Conservation (phyloP, 2,329 filamentous ascomycete genomes). For the Colletotrichum limetticola region DNA sequence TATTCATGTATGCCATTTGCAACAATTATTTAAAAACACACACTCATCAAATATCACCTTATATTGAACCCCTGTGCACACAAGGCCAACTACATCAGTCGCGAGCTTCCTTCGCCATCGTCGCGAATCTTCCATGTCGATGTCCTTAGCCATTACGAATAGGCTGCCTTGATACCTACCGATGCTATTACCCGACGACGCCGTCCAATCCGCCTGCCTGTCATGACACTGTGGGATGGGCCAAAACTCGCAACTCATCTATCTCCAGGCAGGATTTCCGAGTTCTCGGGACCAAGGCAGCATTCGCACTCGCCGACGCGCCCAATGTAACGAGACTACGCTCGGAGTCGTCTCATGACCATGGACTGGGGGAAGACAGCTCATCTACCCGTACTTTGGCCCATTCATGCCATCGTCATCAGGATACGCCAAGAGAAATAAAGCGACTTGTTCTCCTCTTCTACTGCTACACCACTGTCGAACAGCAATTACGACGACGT, state of each 20-base stretch:
- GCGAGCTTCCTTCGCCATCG: too few species aligned
- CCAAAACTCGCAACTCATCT: not conserved
- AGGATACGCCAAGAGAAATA: not conserved
- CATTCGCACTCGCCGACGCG: slow-evolving; percentile 20
- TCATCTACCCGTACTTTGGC: not conserved
- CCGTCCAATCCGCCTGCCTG: not conserved
- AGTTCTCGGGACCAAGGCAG: slow-evolving; percentile 26
- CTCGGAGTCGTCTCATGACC: slow-evolving; percentile 15
- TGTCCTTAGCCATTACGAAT: not conserved
- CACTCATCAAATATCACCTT: not conserved
- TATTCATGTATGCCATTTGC: not conserved
- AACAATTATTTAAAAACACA: not conserved
- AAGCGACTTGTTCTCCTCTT: not conserved
- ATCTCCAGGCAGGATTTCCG: slow-evolving; percentile 12
- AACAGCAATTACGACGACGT: not conserved
- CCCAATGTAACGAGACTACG: slow-evolving; percentile 21
- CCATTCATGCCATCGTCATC: not conserved
- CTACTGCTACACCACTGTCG: not conserved
- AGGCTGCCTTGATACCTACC: not conserved
- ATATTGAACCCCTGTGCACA: not conserved
- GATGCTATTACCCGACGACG: not conserved
- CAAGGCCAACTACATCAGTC: not conserved
- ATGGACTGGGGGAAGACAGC: not conserved
- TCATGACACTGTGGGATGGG: not conserved
- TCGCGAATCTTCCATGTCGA: not conserved